Evolutionary conservation across 2,329 filamentous ascomycete species (phyloP).

Genomic region (Stachybotrys chlorohalonatus): DNA sequence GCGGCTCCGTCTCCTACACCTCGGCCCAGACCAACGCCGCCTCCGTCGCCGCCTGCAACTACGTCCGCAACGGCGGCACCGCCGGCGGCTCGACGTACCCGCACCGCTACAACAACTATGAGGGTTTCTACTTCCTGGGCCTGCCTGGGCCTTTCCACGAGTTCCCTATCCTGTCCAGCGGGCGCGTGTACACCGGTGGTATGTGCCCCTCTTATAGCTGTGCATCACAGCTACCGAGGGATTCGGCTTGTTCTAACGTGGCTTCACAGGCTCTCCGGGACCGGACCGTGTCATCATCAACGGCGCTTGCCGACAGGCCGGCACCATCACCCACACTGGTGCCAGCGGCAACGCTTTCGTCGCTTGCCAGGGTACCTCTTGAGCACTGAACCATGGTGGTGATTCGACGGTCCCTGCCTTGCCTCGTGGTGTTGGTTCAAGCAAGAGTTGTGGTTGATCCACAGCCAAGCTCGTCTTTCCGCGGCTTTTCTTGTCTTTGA

Average conservation of each 20-base stretch:
- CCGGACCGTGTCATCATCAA: slow-evolving; percentile 57
- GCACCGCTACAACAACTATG: slow-evolving; percentile 28
- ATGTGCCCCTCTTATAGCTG: slow-evolving; percentile 1
- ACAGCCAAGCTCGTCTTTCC: not conserved
- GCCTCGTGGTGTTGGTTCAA: too few relatives aligned
- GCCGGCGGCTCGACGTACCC: slow-evolving; percentile 25
- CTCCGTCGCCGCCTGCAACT: slow-evolving; percentile 15
- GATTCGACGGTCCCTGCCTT: not conserved
- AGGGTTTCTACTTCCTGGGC: slow-evolving; percentile 25
- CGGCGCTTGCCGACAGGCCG: slow-evolving; percentile 49
- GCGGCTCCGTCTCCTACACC: slow-evolving; percentile 19
- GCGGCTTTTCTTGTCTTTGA: not conserved
- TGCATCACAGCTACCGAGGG: not conserved
- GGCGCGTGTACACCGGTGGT: slow-evolving; percentile 25
- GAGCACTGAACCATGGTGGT: not conserved
- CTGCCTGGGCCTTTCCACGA: slow-evolving; percentile 25
- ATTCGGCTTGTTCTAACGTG: not conserved
- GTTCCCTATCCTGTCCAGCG: slow-evolving; percentile 24
- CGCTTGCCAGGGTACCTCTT: slow-evolving; percentile 33
- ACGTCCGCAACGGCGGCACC: slow-evolving; percentile 10
- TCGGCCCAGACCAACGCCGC: slow-evolving; percentile 17
- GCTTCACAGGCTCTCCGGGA: slow-evolving; percentile 37
- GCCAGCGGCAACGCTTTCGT: slow-evolving; percentile 61
- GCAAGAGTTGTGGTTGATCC: too few relatives aligned
- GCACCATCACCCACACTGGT: slow-evolving; percentile 61